Base-by-base conservation (phyloP, 2,329 filamentous ascomycete species). In the Colletotrichum kahawae region DNA sequence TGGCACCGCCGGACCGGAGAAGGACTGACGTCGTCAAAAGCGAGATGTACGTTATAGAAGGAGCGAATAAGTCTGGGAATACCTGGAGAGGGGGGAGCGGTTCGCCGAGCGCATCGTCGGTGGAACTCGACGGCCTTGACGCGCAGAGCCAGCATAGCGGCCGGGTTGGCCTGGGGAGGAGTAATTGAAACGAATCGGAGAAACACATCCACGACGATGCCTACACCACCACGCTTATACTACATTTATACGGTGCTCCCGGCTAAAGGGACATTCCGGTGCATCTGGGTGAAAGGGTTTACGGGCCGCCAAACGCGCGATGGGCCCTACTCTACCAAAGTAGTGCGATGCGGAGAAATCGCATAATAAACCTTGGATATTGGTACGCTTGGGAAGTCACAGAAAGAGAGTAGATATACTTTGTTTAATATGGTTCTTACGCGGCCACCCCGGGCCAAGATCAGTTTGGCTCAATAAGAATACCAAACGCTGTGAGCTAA, bases 41-140 rank as follows among this genome's bases (percentile, higher is more conserved):
- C 77, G 84, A 86, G 63, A 78, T 83, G 56, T 83, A 82, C 67
- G 78, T 85, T 60, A 84, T 84, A 21, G 81, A 85, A 70, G 82
- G 82, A 31, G 79, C 80, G 21, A 76, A 77, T 33, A 31, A 34
- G 51, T 75, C 77, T 21, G n/a, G 67, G 7, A 31, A 65, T 33
- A 57, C 65, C 57, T 69, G 74, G 71, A 54, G 68, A 57, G 31
- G 77, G 59, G 78, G 79, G 21, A 75, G 75, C 38, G 79, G 77
- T 27, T 82, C 81, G 4, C 77, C 78, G 5, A 82, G 78, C 56
- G 71, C 76, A 63, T 78, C 77, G 13, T 79, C 78, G 12, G 74
- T 78, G 5, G 77, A 79, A 4, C 70, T 78, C 29, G 76, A 80
- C 10, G 78, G 77, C 43, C 60, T 79, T 56, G 78, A 79, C 21